Evolutionary conservation across 106 monocot species (phyloP).

Genomic region (Platanthera guangdongensis): DNA sequence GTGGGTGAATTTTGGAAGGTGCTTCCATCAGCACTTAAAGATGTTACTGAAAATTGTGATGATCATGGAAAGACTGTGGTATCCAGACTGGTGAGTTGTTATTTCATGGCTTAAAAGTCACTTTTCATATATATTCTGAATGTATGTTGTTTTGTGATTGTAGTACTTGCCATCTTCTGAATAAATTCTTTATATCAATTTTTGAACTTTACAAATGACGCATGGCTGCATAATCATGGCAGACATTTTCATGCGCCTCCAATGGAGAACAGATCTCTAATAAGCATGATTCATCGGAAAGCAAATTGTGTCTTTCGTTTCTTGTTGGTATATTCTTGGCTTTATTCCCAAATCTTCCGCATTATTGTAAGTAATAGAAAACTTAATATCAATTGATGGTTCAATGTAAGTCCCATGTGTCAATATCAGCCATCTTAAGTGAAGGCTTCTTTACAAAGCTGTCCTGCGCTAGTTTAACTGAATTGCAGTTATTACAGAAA

Average conservation of each 20-base stretch:
- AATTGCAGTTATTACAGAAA: neutral
- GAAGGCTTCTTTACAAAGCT: neutral
- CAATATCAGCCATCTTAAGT: neutral
- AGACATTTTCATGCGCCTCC: neutral
- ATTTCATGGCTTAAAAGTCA: neutral
- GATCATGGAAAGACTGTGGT: constrained; percentile 79
- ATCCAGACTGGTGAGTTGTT: constrained; percentile 62
- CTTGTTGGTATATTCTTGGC: neutral
- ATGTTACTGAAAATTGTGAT: constrained; percentile 69
- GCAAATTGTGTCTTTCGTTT: neutral
- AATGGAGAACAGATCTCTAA: neutral
- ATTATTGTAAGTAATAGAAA: neutral
- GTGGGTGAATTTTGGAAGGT: constrained; percentile 98
- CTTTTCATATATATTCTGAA: neutral
- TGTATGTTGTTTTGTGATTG: neutral
- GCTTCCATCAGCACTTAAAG: constrained; percentile 86
- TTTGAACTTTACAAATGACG: neutral
- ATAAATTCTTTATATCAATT: neutral
- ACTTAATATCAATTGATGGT: neutral
- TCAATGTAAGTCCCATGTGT: neutral
- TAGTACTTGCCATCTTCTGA: neutral
- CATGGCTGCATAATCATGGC: neutral
- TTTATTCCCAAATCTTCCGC: neutral
- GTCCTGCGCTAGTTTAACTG: neutral
- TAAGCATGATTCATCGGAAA: neutral